Percentiles rank a stretch among this genome's conserved stretches.
phyloP scores from a whole-genome alignment of 257 asterid species.

The Solanum paucissectum region DNA sequence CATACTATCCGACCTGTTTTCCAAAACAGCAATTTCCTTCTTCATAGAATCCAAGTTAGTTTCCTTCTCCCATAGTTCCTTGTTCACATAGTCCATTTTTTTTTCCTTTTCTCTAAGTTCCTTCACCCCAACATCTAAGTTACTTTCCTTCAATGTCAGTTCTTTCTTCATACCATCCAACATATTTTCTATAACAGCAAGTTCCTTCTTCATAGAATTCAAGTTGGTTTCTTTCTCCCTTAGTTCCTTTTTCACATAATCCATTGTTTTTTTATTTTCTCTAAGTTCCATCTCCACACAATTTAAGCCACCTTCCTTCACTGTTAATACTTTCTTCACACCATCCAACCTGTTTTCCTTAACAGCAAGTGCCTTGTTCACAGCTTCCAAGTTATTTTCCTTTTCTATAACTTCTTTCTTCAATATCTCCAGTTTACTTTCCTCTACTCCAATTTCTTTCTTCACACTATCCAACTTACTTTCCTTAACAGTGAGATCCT shows the following conservation, averaged over 20 bases:
- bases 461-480: background rate
- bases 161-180: constrained; percentile 1
- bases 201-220: background rate
- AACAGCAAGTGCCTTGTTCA: background rate
- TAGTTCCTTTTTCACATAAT: background rate
- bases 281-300: background rate
- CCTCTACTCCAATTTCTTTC: background rate
- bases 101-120: background rate
- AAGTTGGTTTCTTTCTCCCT: background rate
- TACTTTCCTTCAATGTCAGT: background rate
- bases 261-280: background rate
- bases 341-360: background rate
- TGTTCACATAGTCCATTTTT: background rate
- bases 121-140: background rate
- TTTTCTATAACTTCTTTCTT: background rate
- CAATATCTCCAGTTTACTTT: background rate
- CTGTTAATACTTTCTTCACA: background rate
- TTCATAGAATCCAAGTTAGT: background rate
- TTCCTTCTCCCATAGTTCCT: background rate
- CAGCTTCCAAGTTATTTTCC: background rate
- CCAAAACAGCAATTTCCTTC: background rate
- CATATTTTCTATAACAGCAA: background rate
- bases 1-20: background rate
- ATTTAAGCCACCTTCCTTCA: background rate
- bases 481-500: background rate